These are phyloP conservation scores for Diaporthe ampelina DNA, from an alignment of 2,329 filamentous ascomycete species.

Conservation along the genomic window DNA sequence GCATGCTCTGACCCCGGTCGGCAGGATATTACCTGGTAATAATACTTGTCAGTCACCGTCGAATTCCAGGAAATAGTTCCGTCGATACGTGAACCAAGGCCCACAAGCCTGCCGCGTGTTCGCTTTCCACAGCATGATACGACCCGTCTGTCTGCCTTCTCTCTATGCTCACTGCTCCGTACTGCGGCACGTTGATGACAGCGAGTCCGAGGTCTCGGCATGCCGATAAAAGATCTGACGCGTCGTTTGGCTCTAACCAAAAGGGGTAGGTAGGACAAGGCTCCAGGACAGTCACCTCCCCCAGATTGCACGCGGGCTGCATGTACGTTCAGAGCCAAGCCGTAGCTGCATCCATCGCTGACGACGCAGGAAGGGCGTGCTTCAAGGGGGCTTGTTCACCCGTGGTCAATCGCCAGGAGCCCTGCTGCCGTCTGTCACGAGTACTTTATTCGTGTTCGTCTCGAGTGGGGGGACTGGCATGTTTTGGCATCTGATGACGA, in stretches of 20 bases:
- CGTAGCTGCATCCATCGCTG: slow-evolving; percentile 38
- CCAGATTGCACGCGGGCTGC: slow-evolving; percentile 42
- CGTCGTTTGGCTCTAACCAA: slow-evolving; percentile 28
- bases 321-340: slow-evolving; percentile 38
- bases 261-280: slow-evolving; percentile 42
- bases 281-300: slow-evolving; percentile 8
- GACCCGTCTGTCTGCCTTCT: slow-evolving; percentile 14
- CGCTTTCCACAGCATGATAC: neutral
- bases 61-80: neutral
- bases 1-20: slow-evolving; percentile 11
- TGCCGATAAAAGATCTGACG: slow-evolving; percentile 18
- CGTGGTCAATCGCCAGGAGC: slow-evolving; percentile 36
- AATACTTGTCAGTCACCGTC: slow-evolving; percentile 5
- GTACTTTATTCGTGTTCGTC: slow-evolving; percentile 9
- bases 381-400: slow-evolving; percentile 13
- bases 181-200: slow-evolving; percentile 15
- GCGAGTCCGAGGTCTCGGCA: slow-evolving; percentile 30
- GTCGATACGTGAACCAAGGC: slow-evolving; percentile 2
- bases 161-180: neutral
- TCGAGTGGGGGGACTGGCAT: slow-evolving; percentile 26
- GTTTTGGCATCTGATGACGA: slow-evolving; percentile 43
- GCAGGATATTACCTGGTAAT: slow-evolving; percentile 21
- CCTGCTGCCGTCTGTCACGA: slow-evolving; percentile 36
- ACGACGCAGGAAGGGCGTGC: slow-evolving; percentile 33
- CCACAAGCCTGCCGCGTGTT: slow-evolving; percentile 24